Base-by-base conservation (phyloP, 345 rosid species). In the Salix viminalis region DNA sequence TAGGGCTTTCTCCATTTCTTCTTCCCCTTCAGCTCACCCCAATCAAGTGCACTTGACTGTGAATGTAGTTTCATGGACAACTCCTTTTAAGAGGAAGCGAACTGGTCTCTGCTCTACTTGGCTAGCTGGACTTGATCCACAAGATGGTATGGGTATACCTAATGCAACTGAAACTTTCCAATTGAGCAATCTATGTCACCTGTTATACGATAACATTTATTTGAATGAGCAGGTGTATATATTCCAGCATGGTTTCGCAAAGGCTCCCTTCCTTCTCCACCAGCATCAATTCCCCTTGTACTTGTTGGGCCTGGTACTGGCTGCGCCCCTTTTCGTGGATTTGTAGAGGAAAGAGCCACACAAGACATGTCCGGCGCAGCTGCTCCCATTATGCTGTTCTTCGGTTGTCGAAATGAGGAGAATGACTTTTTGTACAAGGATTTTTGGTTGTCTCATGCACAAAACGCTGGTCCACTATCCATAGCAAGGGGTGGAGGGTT, bases 291-390 rank as follows among this genome's bases (percentile, higher is more conserved):
- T 75, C 99, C 98, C 67, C 90, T 93, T 79, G 85, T 96, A 69
- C 89, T 93, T 39, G 69, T 93, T 16, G 99, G 97, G 73, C 98
- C 99, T 0, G 99, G 99, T 76, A 93, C 99, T 6, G 99, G 99
- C 34, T 96, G 98, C 83, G 99, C 99, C 8, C 98, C 99, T 15
- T 96, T 96, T 78, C 95, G 86, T 48, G 99, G 98, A 74, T 96
- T 93, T 44, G 41, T 96, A 4, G 98, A 90, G 65, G 98, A 93
- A 84, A 91, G 98, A 79, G 84, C 91, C 50, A 13, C 82, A 61
- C 91, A 91, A 77, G 86, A 90, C 69, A 72, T 41, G 41, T 82
- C 83, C 28, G 74, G 79, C 66, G 69, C 84, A 71, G 65, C 90
- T 24, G 97, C 92, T 60, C 96, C 99, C 0, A 67, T 90, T 56